Conservation (phyloP, 73 alveolate species). For the Halteria grandinella region DNA sequence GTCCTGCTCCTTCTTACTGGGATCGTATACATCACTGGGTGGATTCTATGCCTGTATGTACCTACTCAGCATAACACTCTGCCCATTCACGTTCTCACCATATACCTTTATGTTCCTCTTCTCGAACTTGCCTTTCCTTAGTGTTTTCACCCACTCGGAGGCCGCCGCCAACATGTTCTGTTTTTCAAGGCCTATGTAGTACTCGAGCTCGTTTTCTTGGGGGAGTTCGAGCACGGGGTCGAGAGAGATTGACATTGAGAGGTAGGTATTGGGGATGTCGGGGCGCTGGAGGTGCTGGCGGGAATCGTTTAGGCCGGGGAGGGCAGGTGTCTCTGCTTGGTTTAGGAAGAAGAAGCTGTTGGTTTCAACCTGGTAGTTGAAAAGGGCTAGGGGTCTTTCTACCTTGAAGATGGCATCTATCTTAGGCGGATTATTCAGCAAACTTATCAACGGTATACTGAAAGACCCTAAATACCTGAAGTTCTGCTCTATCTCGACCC, state of each 20-base stretch:
- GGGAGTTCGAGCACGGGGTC: conserved; percentile 95
- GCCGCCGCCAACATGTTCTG: conserved; percentile 85
- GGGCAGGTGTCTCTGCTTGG: conserved; percentile 60
- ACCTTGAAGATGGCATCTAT: conserved; percentile 94
- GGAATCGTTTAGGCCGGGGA: too few relatives aligned
- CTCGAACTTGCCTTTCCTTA: conserved; percentile 70
- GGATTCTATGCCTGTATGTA: conserved; percentile 88
- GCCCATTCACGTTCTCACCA: conserved; percentile 94
- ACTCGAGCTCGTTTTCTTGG: conserved; percentile 87
- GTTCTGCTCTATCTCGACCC: conserved; percentile 63
- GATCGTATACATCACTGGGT: conserved; percentile 77
- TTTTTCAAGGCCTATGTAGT: conserved; percentile 93
- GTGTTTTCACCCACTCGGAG: conserved; percentile 76
- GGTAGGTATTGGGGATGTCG: conserved; percentile 80
- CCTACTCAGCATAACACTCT: conserved; percentile 92
- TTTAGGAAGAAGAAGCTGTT: conserved; percentile 34
- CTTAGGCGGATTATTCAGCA: conserved; percentile 90
- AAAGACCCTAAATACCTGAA: conserved; percentile 87
- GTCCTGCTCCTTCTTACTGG: conserved; percentile 67
- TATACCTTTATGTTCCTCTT: conserved; percentile 86
- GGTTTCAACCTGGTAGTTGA: conserved; percentile 65
- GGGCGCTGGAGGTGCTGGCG: too few relatives aligned
- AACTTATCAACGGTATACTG: conserved; percentile 83
- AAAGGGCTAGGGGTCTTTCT: conserved; percentile 92
- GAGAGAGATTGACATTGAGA: conserved; percentile 79